Percentiles rank a stretch among this genome's conserved stretches.
phyloP scores from a whole-genome alignment of 176 grass and related monocot genomes.

The Oryza officinalis region DNA sequence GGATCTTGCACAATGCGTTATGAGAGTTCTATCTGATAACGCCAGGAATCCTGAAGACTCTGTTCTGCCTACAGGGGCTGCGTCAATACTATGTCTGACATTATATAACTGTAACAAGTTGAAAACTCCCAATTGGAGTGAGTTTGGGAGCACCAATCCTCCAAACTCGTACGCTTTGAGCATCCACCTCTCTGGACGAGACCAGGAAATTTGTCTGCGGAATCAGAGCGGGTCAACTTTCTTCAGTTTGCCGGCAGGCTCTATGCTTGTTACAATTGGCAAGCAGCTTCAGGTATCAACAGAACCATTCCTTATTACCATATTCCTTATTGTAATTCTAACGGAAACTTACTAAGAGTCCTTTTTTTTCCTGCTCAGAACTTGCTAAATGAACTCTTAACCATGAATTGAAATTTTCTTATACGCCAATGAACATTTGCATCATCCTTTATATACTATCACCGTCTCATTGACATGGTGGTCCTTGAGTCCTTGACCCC shows the following conservation, averaged over 20 bases:
- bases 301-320: not conserved
- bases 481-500: not conserved
- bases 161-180: slow-evolving; percentile 56
- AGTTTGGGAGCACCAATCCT: slow-evolving; percentile 40
- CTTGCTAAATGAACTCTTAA: not conserved
- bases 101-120: slow-evolving; percentile 50
- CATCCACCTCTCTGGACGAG: slow-evolving; percentile 49
- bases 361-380: not conserved
- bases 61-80: slow-evolving; percentile 20
- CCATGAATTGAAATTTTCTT: not conserved
- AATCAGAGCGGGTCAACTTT: slow-evolving; percentile 51
- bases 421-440: not conserved
- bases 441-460: too few relatives aligned
- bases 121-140: slow-evolving; percentile 32
- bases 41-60: slow-evolving; percentile 34
- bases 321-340: not conserved
- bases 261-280: slow-evolving; percentile 66
- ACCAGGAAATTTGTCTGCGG: slow-evolving; percentile 65
- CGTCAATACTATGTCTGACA: slow-evolving; percentile 62
- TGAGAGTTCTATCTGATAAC: slow-evolving; percentile 50
- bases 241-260: slow-evolving; percentile 56
- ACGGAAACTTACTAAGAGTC: not conserved
- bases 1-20: slow-evolving; percentile 43
- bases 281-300: slow-evolving; percentile 70
- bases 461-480: not conserved